Base-by-base conservation (phyloP, 2,329 filamentous ascomycete species). In the Fonsecaea erecta region DNA sequence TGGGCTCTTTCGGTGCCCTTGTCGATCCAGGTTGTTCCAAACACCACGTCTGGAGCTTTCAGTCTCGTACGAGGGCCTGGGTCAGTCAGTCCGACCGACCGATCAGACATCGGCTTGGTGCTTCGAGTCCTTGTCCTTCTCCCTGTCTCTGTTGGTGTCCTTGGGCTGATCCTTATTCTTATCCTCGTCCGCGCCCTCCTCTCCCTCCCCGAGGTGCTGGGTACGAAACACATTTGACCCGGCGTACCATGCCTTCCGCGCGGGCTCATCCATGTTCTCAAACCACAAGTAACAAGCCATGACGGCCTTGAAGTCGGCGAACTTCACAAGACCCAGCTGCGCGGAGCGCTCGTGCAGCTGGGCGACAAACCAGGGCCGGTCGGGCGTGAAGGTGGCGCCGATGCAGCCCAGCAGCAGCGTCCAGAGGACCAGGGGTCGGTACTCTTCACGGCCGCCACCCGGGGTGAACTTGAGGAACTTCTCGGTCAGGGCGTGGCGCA, bases 351-450 rank as follows among this genome's bases (percentile, higher is more conserved):
- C 21, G 24, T 58, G 40, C 11, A 58, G 43, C 55, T 58, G 55
- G 34, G n/a, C 37, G 24, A 58, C 55, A 21, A 58, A 58, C 55
- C 55, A 58, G 16, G 6, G 18, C 5, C 55, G 55, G 26, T 58
- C 28, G 16, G 55, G 18, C 8, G 55, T 58, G 35, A 26, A 58
- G 16, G 40, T 48, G 12, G 55, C 40, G 28, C 55, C 55, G n/a
- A 58, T 58, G 30, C 55, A 46, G 14, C 55, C 55, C 6, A 58
- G 37, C 18, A 58, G n/a, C 6, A 58, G 55, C 40, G 55, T 43
- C 55, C 55, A 58, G 16, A 58, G 35, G 3, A 58, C 37, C 16
- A 58, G 26, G 24, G 26, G 35, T 3, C 37, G 35, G 37, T 58
- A 48, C 26, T 48, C 37, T 12, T 34, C 37, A 12, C 37, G 24